Evolutionary conservation across 129 eudicot species (phyloP).

Genomic region (Helianthus tuberosus): DNA sequence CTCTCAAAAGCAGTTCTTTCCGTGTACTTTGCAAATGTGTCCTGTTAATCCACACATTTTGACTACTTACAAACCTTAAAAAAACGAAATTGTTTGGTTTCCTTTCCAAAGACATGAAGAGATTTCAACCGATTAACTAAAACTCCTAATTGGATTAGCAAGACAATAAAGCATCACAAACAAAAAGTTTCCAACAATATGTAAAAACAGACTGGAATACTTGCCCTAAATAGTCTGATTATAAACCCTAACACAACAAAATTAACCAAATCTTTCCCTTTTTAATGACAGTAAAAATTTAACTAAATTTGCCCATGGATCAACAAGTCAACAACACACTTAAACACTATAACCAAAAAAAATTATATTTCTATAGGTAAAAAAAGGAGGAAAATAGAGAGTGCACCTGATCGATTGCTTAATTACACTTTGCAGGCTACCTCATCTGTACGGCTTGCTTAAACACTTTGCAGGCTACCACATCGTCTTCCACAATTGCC

Average conservation of each 20-base stretch:
- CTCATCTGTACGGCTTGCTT: too few relatives aligned
- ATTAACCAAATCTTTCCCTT: neutral
- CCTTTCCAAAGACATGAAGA: neutral
- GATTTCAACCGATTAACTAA: neutral
- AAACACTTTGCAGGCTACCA: too few relatives aligned
- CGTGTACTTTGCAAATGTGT: too few relatives aligned
- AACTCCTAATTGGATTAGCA: neutral
- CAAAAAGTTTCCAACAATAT: conserved; percentile 6
- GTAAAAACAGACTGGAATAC: neutral
- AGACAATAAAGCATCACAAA: neutral
- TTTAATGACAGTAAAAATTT: neutral
- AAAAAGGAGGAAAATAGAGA: too few relatives aligned
- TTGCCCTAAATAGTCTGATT: neutral
- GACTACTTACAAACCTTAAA: conserved; percentile 13
- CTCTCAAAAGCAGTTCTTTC: too few relatives aligned
- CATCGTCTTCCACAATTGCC: too few relatives aligned
- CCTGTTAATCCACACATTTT: neutral
- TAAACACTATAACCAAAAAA: too few relatives aligned
- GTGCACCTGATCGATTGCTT: too few relatives aligned
- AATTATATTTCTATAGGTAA: too few relatives aligned
- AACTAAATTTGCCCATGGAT: too few relatives aligned
- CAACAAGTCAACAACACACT: too few relatives aligned
- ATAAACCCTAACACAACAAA: conserved; percentile 4
- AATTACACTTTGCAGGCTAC: too few relatives aligned
- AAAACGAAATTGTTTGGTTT: neutral